phyloP scores from a whole-genome alignment of 306 rosid species.

The Begonia fuchsioides region DNA sequence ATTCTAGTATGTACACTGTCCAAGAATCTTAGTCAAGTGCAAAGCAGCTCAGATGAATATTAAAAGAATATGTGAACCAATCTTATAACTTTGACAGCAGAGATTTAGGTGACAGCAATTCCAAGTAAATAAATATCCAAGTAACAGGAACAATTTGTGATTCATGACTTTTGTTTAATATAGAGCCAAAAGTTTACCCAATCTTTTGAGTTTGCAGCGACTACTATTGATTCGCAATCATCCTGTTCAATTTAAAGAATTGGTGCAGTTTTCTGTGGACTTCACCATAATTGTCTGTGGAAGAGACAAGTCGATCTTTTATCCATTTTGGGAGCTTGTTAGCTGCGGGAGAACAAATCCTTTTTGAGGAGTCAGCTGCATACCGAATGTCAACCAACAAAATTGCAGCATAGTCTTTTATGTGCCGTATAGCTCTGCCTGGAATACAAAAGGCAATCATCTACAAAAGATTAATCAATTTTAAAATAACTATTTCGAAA shows the following conservation, averaged over 20 bases:
- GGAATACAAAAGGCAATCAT: constrained; percentile 7
- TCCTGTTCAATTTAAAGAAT: constrained; percentile 55
- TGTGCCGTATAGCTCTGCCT: constrained; percentile 93
- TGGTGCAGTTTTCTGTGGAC: constrained; percentile 65
- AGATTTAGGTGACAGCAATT: not conserved
- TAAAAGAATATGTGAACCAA: not conserved
- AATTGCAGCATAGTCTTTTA: constrained; percentile 82
- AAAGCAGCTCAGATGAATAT: not conserved
- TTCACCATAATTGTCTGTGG: constrained; percentile 60
- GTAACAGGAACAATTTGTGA: not conserved
- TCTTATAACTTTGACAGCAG: too few species aligned
- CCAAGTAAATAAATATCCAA: not conserved
- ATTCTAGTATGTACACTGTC: too few species aligned
- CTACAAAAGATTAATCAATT: too few species aligned
- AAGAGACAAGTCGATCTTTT: constrained; percentile 48
- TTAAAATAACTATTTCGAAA: too few species aligned
- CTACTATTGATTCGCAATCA: constrained; percentile 11
- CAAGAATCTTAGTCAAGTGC: too few species aligned
- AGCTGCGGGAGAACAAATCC: constrained; percentile 41
- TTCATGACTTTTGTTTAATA: not conserved
- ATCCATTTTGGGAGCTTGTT: constrained; percentile 87
- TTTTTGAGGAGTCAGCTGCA: constrained; percentile 47
- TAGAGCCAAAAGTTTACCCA: not conserved
- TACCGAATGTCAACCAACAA: constrained; percentile 64
- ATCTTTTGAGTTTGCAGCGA: not conserved